Percentiles rank a stretch among this genome's conserved stretches.
Conservation (phyloP, 805 yeast genomes). For the Clavispora vitiphila region DNA sequence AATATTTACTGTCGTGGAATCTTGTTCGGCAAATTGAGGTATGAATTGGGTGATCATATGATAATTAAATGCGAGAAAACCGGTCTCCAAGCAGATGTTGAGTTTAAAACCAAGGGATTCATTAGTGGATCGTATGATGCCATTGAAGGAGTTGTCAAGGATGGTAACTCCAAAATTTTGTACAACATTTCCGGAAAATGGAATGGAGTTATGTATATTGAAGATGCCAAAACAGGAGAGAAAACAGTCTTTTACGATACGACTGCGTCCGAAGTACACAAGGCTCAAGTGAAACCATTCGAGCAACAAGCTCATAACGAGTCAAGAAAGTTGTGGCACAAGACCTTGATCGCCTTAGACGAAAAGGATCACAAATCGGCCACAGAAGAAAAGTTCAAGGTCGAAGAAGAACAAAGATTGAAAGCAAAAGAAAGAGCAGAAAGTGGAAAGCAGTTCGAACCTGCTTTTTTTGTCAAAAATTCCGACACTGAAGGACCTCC, state of each 20-base stretch:
- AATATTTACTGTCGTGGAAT: conserved; percentile 94
- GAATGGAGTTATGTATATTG: conserved; percentile 80
- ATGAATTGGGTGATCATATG: conserved; percentile 92
- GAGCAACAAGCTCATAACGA: conserved; percentile 78
- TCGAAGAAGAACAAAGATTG: conserved; percentile 82
- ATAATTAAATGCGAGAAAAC: conserved; percentile 57
- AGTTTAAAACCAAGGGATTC: conserved; percentile 92
- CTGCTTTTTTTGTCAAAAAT: neutral
- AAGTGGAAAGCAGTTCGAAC: neutral
- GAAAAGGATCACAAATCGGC: conserved; percentile 75
- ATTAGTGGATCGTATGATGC: conserved; percentile 90
- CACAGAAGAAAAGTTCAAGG: conserved; percentile 80
- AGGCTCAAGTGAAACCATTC: conserved; percentile 73
- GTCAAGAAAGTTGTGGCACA: conserved; percentile 77
- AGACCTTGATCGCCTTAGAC: conserved; percentile 78
- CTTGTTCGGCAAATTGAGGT: conserved; percentile 80
- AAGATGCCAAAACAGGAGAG: conserved; percentile 41
- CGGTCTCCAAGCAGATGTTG: conserved; percentile 71
- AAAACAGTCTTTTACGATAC: conserved; percentile 45
- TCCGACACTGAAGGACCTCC: neutral
- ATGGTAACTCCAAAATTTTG: conserved; percentile 33
- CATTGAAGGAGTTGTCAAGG: conserved; percentile 67
- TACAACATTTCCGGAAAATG: conserved; percentile 84
- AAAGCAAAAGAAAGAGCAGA: conserved; percentile 57
- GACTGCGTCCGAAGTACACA: conserved; percentile 41